Evolutionary conservation across 306 rosid species (phyloP).

Genomic region (Quercus ilex): DNA sequence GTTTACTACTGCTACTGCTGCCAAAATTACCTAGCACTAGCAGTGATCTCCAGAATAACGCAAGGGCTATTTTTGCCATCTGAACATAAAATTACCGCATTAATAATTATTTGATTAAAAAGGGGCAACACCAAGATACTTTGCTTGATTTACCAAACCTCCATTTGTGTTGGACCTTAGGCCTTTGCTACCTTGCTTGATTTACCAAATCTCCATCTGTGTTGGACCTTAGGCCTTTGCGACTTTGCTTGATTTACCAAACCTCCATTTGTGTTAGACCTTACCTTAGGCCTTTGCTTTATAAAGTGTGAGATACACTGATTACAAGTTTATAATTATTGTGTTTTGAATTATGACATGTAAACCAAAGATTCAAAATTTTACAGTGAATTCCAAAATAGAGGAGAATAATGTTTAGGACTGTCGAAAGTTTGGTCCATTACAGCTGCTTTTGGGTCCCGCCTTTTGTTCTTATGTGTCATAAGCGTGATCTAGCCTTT

Average conservation of each 20-base stretch:
- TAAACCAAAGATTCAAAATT: not conserved
- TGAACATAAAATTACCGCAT: not conserved
- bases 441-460: conserved; percentile 57
- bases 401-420: conserved; percentile 10
- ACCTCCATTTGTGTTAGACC: too few species aligned
- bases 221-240: not conserved
- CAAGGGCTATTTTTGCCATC: not conserved
- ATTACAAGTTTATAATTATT: not conserved
- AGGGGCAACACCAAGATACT: not conserved
- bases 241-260: too few species aligned
- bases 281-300: not conserved
- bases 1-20: too few species aligned
- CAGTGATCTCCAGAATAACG: not conserved
- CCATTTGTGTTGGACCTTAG: too few species aligned
- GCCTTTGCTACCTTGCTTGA: too few species aligned
- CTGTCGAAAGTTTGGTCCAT: conserved; percentile 47
- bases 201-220: too few species aligned
- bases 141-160: not conserved
- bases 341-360: not conserved
- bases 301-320: not conserved
- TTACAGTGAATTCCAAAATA: not conserved
- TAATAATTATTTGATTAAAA: not conserved
- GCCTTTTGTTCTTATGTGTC: conserved; percentile 30
- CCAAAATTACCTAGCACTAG: too few species aligned
- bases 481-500: conserved; percentile 27